phyloP scores from a whole-genome alignment of 306 rosid species.

The Boehmeria nivea region DNA sequence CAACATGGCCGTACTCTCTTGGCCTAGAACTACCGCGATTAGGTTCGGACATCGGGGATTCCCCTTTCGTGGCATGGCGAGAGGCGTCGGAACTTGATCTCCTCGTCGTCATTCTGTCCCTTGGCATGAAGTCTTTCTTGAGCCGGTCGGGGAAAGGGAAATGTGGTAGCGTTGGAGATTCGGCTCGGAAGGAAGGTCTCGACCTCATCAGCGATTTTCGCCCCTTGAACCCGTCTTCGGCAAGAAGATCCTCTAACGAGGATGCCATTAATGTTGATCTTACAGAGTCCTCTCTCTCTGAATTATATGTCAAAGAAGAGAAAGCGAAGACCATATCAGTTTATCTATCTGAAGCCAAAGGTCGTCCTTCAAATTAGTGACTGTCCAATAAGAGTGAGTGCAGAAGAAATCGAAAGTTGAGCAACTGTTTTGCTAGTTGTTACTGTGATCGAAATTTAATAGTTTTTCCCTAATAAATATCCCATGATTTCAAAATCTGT shows the following conservation, averaged over 20 bases:
- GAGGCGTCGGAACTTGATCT: conserved; percentile 23
- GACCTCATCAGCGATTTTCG: conserved; percentile 40
- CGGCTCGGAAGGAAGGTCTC: conserved; percentile 38
- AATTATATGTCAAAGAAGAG: conserved; percentile 17
- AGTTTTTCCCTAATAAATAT: no score
- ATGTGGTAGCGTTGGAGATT: conserved; percentile 26
- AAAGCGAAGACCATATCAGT: neutral
- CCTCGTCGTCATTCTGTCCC: conserved; percentile 18
- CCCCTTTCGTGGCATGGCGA: conserved; percentile 3
- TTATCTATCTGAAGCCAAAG: neutral
- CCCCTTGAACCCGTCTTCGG: conserved; percentile 74
- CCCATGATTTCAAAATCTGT: no score
- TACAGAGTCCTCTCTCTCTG: conserved; percentile 8
- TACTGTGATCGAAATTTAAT: no score
- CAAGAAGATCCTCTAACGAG: conserved; percentile 74
- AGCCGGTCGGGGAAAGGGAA: conserved; percentile 6
- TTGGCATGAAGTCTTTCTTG: conserved; percentile 17
- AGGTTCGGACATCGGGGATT: conserved; percentile 6
- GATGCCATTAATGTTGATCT: conserved; percentile 46
- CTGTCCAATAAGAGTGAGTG: no score
- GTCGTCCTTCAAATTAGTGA: conserved; percentile 1
- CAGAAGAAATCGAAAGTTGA: no score
- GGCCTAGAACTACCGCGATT: conserved; percentile 9
- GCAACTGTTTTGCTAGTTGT: no score
- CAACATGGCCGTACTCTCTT: conserved; percentile 16